Evolutionary conservation across 2,329 filamentous ascomycete genomes (phyloP), one percentile per base, ranked within the genome.

Genomic region (Fusarium xylarioides): DNA sequence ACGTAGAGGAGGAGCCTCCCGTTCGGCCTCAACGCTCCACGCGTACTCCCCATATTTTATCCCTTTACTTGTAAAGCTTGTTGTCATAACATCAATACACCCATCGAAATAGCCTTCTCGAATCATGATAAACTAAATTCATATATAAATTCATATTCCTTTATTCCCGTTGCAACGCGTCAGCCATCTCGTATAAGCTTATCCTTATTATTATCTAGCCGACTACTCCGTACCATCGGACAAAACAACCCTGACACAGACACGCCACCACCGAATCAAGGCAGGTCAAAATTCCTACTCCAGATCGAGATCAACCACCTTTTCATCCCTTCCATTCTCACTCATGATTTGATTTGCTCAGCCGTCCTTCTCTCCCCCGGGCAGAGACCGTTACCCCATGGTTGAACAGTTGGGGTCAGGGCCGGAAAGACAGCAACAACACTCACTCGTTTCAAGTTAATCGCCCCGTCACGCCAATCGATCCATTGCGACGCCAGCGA

Each of bases 371-470:
- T 57, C 18, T 57, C 18, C 42, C 35, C 59, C 37, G 60, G 55
- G 47, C 71, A 74, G 43, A 61, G 44, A 50, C 37, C 37, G 52
- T 66, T 58, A 46, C 60, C 66, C 44, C 40, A 69, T 74, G 68
- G 53, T 68, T 63, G 18, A 63, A 46, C 38, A 49, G 49, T 47
- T 62, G 35, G 63, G 53, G 38, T 30, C 56, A 54, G 57, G 64
- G 53, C 54, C 42, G 54, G n/a, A 65, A 28, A 37, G 28, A 54
- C 46, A 63, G 26, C 52, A 34, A 35, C 35, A 61, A 60, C 40
- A 62, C 64, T 67, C 71, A 71, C 50, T 74, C 71, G 65, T 74
- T 73, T 74, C 57, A 63, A 65, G 37, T 55, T 47, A 32, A 44
- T 38, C 53, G 34, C 28, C 63, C 59, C 32, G 44, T 32, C 42